Evolutionary conservation across 2,329 filamentous ascomycete genomes (phyloP).

Genomic region (Emmonsiellopsis sp.): DNA sequence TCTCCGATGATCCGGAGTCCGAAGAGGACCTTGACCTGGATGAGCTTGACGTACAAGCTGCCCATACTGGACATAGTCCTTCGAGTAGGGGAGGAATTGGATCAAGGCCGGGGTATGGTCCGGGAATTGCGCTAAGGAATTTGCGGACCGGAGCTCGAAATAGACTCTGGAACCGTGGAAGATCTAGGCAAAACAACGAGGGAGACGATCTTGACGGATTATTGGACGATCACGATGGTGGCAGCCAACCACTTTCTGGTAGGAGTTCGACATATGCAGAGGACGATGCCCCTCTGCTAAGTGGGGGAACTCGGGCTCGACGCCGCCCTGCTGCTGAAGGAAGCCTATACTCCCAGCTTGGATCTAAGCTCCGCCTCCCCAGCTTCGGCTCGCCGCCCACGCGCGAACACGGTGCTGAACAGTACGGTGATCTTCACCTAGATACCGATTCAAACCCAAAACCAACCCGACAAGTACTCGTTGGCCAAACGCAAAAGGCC

Average conservation of each 20-base stretch:
- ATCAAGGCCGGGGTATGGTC: slow-evolving; percentile 20
- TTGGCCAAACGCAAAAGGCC: slow-evolving; percentile 63
- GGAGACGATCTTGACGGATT: slow-evolving; percentile 61
- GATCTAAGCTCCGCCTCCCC: slow-evolving; percentile 54
- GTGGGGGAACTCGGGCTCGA: slow-evolving; percentile 30
- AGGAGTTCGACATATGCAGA: slow-evolving; percentile 50
- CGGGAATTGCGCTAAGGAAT: slow-evolving; percentile 40
- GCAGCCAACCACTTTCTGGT: slow-evolving; percentile 50
- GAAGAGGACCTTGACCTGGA: slow-evolving; percentile 38
- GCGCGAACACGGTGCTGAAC: background rate
- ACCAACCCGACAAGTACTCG: slow-evolving; percentile 63
- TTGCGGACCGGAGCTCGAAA: slow-evolving; percentile 42
- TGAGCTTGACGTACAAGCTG: slow-evolving; percentile 34
- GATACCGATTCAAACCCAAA: slow-evolving; percentile 22
- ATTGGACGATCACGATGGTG: slow-evolving; percentile 53
- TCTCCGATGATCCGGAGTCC: slow-evolving; percentile 20
- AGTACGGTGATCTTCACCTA: slow-evolving; percentile 21
- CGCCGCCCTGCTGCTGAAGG: slow-evolving; percentile 22
- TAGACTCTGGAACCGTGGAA: slow-evolving; percentile 27
- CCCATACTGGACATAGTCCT: slow-evolving; percentile 14
- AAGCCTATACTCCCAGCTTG: slow-evolving; percentile 38
- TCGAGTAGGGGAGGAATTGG: slow-evolving; percentile 9
- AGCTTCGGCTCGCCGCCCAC: slow-evolving; percentile 48
- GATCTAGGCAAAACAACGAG: slow-evolving; percentile 30
- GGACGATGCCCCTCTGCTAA: slow-evolving; percentile 68